phyloP scores from a whole-genome alignment of 1,284 basidiomycete genomes.

The Tylopilus sp. region DNA sequence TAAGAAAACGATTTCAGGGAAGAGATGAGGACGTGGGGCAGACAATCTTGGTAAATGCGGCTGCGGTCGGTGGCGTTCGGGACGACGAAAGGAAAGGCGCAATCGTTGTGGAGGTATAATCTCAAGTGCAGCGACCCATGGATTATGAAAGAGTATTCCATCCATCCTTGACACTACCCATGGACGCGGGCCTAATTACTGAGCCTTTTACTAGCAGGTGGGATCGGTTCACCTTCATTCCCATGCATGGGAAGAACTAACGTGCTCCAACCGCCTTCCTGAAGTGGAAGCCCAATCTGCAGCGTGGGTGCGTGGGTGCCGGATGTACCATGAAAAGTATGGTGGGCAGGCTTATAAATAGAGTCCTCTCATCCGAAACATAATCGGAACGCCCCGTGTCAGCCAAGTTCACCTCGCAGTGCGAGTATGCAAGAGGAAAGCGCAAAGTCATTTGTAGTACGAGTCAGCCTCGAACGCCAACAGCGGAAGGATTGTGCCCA shows the following conservation, averaged over 20 bases:
- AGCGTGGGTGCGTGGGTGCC: no score
- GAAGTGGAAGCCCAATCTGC: no score
- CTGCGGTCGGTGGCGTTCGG: constrained; percentile 24
- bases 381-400: neutral
- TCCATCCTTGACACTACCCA: no score
- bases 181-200: neutral
- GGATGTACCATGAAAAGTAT: no score
- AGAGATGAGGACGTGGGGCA: neutral
- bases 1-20: constrained; percentile 1
- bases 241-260: neutral
- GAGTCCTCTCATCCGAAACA: no score
- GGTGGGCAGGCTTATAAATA: no score
- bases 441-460: neutral
- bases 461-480: neutral
- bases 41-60: constrained; percentile 35
- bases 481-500: no score
- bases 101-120: constrained; percentile 8
- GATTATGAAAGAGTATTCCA: neutral
- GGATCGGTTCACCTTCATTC: neutral
- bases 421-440: neutral
- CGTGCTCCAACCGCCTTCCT: no score
- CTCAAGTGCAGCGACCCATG: neutral
- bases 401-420: neutral
- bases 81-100: constrained; percentile 23
- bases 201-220: neutral